Base-by-base conservation (phyloP, 192 early-diverging fungal species). In the Backusella liffmaniae region DNA sequence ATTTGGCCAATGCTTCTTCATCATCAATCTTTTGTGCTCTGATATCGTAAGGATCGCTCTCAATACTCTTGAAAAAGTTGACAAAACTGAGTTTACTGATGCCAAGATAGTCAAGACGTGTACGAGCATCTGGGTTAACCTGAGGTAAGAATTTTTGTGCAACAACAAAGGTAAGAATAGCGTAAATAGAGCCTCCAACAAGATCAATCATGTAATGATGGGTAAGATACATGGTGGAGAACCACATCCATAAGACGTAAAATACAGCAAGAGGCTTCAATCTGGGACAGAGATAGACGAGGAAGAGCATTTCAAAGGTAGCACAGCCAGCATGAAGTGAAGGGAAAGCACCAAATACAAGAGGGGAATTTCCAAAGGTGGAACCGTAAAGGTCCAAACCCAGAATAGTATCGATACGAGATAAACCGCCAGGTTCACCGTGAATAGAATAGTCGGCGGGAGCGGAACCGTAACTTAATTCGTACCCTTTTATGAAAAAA, bases 261-360 rank as follows among this genome's bases (percentile, higher is more conserved):
- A 76, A 70, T 21, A 85, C 65, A 3, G 75, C 81, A 18, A 87
- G 75, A 13, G 83, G 82, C 37, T 81, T 77, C 23, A 81, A 72
- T 56, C 79, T 77, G 8, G 87, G 87, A 30, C 80, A 79, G 35
- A 85, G 66, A 44, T 79, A 83, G 59, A 84, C 75, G 21, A 89
- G 49, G 77, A 93, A 93, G 46, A 91, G 75, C 53, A 86, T 85
- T 46, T 90, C 80, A 21, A 90, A 82, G 23, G 86, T 86, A 4
- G 92, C 92, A 77, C 88, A 91, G 41, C 85, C 92, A 15, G 90
- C 88, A 78, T 93, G 92, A 4, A 93, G 83, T 12, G 91, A 92
- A 13, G 92, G 92, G 79, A 92, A 90, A 4, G 92, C 92, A n/a
- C 92, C 92, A 84, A 91, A 93, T 56, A 92, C 91, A 42, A 93